Evolutionary conservation across 2,329 filamentous ascomycete species (phyloP), one percentile per base, ranked within the genome.

Genomic region (Scedosporium dehoogii): DNA sequence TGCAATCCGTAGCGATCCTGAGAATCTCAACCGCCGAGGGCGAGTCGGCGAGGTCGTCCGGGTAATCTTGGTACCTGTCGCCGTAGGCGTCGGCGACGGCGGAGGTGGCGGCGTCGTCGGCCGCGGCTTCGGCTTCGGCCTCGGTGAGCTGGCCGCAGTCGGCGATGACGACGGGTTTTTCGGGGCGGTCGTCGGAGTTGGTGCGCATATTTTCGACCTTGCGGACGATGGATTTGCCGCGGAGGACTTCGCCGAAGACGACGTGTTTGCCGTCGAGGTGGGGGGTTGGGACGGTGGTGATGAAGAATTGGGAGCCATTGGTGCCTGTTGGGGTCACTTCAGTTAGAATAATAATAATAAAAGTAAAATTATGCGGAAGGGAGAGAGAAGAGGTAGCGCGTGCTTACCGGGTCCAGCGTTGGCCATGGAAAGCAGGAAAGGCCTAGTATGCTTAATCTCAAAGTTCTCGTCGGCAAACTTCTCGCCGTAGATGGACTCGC

Each of bases 381-480:
- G 51, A 29, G 9, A 4, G 18, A 21, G 57, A 59, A 57, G 29
- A 23, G 25, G n/a, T n/a, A n/a, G n/a, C n/a, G n/a, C n/a, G n/a
- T 58, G 76, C 85, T 69, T 82, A 89, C 89, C 91, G 56, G 92
- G 91, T 57, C 94, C 94, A 67, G 94, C 93, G 73, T 99, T 99
- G 70, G 94, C 94, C 94, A 99, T 99, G 73, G 90, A 96, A 65
- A 99, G 82, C 67, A 97, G 80, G 80, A 97, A 97, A 1, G 94
- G 92, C 70, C 88, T 89, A 70, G 96, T 90, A 73, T 99, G 94
- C 82, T 96, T 92, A 72, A 88, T 79, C 61, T 90, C 84, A 72
- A 99, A 97, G 75, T 96, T 96, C 83, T 99, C 93, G 70, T 99
- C 93, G 70, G 91, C 90, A 70, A 99, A 99, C 79, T 97, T 97